Conservation (phyloP, 1,284 basidiomycete genomes). For the Polyporus tsugae region DNA sequence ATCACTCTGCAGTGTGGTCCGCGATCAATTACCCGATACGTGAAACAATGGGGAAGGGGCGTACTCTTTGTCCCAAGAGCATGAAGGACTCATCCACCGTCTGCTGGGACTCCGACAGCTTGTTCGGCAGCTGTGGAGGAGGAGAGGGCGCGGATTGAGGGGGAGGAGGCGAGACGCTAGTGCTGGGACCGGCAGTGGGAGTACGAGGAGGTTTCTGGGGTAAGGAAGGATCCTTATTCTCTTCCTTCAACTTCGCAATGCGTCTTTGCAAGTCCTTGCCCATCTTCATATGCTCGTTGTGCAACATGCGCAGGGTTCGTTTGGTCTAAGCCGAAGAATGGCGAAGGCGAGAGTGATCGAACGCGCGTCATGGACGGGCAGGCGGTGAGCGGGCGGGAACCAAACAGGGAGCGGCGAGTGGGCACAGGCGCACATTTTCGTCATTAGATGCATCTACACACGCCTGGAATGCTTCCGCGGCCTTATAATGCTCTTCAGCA, state of each 20-base stretch:
- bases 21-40: constrained; percentile 1
- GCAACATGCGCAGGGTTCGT: constrained; percentile 75
- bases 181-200: constrained; percentile 29
- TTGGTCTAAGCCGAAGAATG: constrained; percentile 59
- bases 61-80: constrained; percentile 76
- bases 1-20: constrained; percentile 36
- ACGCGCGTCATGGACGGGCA: not conserved
- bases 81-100: constrained; percentile 86
- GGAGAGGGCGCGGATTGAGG: constrained; percentile 50
- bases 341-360: not conserved
- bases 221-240: constrained; percentile 76
- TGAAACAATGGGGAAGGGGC: constrained; percentile 24
- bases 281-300: constrained; percentile 74
- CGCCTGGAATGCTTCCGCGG: constrained; percentile 74
- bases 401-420: constrained; percentile 4
- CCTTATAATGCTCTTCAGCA: constrained; percentile 68
- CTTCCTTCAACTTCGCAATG: constrained; percentile 72
- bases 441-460: constrained; percentile 76
- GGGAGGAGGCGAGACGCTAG: constrained; percentile 31
- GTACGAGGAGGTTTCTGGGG: constrained; percentile 47
- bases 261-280: constrained; percentile 73
- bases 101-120: constrained; percentile 74
- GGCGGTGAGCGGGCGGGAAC: constrained; percentile 9
- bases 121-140: constrained; percentile 42
- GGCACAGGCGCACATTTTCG: constrained; percentile 61